Evolutionary conservation across 768 basidiomycete species (phyloP).

Genomic region (Omphalotus guepiniiformis): DNA sequence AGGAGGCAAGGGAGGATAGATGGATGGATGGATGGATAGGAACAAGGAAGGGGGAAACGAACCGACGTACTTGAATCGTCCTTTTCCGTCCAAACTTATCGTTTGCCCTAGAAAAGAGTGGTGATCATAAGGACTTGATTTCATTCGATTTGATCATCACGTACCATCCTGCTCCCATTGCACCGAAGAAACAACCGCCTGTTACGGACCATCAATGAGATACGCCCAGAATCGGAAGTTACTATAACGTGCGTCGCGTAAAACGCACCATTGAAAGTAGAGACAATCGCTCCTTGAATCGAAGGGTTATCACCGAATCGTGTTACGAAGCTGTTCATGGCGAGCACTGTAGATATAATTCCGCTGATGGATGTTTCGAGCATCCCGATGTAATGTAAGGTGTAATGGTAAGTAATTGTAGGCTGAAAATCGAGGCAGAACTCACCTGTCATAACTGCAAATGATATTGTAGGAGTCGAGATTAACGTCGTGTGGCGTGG

Average conservation of each 20-base stretch:
- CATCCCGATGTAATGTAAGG: no score
- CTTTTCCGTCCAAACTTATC: conserved; percentile 49
- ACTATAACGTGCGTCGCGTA: no score
- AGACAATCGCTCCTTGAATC: conserved; percentile 55
- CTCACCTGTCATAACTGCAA: conserved; percentile 40
- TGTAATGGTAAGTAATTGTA: no score
- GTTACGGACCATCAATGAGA: conserved; percentile 4
- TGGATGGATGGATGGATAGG: no score
- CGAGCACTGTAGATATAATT: conserved; percentile 58
- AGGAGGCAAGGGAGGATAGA: no score
- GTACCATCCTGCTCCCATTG: conserved; percentile 48
- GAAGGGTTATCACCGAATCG: conserved; percentile 45
- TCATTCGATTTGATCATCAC: no score
- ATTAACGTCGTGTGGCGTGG: no score
- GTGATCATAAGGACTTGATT: no score
- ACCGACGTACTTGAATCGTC: conserved; percentile 41
- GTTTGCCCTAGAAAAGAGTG: conserved; percentile 36
- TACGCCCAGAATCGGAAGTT: no score
- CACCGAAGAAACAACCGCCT: conserved; percentile 55
- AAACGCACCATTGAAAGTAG: conserved; percentile 48
- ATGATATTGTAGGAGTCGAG: no score
- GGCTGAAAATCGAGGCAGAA: neutral
- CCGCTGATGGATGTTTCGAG: conserved; percentile 30
- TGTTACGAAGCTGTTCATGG: conserved; percentile 43
- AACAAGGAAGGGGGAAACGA: no score